phyloP scores from a whole-genome alignment of 129 eudicot species.

The Oenanthe sinensis region DNA sequence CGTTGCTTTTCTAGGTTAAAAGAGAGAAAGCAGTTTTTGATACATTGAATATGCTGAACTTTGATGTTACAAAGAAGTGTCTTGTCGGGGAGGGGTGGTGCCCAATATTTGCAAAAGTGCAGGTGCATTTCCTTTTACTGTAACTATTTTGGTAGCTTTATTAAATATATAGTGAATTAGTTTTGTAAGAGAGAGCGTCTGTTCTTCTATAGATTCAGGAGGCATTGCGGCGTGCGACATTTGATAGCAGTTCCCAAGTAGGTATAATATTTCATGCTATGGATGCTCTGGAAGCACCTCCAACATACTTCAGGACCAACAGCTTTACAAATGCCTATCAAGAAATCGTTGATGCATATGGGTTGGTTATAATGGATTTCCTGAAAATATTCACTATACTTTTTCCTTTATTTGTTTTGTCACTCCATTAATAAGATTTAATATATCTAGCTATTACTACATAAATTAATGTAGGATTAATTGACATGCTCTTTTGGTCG shows the following conservation, averaged over 20 bases:
- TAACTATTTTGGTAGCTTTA: neutral
- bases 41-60: constrained; percentile 84
- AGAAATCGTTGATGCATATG: constrained; percentile 98
- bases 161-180: neutral
- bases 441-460: no score
- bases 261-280: constrained; percentile 87
- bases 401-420: neutral
- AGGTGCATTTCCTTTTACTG: constrained; percentile 37
- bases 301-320: constrained; percentile 94
- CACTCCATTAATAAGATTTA: neutral
- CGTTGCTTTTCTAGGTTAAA: constrained; percentile 50
- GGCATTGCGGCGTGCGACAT: constrained; percentile 87
- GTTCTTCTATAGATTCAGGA: constrained; percentile 64
- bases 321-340: constrained; percentile 80
- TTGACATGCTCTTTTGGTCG: neutral
- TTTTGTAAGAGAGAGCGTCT: neutral
- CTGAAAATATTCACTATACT: neutral
- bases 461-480: no score
- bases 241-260: constrained; percentile 92
- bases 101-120: constrained; percentile 77
- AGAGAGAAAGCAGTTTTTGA: constrained; percentile 97
- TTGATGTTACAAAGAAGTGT: constrained; percentile 97
- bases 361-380: constrained; percentile 36
- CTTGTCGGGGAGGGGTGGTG: constrained; percentile 99
- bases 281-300: constrained; percentile 84